These are phyloP conservation scores for Geotrichum candidum DNA, from an alignment of 1,139 yeast genomes.

Conservation along the genomic window DNA sequence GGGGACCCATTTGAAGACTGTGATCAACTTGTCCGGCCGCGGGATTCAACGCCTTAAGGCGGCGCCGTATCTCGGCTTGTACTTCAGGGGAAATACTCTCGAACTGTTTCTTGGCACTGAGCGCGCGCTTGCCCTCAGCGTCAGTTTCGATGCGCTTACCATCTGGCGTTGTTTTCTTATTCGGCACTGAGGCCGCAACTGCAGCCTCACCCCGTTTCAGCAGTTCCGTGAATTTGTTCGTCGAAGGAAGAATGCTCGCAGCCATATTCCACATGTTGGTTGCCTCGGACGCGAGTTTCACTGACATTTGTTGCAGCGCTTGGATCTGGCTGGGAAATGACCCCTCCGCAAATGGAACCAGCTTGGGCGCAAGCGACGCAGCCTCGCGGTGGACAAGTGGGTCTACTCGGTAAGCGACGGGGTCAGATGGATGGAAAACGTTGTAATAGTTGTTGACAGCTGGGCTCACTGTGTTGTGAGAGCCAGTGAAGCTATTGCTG, in stretches of 20 bases:
- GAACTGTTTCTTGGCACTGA: constrained; percentile 12
- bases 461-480: constrained; percentile 23
- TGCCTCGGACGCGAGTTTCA: constrained; percentile 42
- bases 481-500: neutral
- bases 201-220: neutral
- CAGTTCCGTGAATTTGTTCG: neutral
- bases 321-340: constrained; percentile 44
- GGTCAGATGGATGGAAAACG: constrained; percentile 82
- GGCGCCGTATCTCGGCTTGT: constrained; percentile 23
- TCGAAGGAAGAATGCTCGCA: neutral
- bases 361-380: constrained; percentile 53
- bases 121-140: constrained; percentile 10
- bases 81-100: constrained; percentile 18
- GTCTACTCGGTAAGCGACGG: constrained; percentile 80
- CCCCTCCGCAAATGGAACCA: constrained; percentile 50
- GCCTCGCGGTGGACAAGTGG: constrained; percentile 61
- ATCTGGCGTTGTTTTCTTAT: neutral
- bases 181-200: neutral
- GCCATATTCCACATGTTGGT: constrained; percentile 39
- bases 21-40: constrained; percentile 76
- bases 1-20: constrained; percentile 67
- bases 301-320: constrained; percentile 37
- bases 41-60: constrained; percentile 37
- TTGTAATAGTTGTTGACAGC: constrained; percentile 60
- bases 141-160: neutral